Percentiles rank a stretch among this genome's conserved stretches.
phyloP scores from a whole-genome alignment of 2,329 filamentous ascomycete genomes.

The Eurotiales sp. region DNA sequence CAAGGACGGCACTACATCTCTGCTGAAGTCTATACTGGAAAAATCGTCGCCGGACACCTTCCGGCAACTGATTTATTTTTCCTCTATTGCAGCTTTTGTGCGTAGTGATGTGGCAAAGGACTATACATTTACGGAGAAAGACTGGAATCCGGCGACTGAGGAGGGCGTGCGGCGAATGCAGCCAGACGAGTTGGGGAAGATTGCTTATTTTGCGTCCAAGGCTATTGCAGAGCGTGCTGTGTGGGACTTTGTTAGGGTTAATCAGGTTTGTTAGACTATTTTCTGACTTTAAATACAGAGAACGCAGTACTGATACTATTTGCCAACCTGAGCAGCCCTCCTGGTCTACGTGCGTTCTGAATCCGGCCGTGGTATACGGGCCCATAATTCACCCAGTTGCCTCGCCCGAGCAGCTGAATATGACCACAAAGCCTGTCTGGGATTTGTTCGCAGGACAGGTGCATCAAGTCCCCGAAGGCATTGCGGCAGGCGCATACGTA shows the following conservation, averaged over 20 bases:
- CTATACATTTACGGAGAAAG: conserved; percentile 7
- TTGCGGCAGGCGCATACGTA: conserved; percentile 21
- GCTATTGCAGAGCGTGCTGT: conserved; percentile 19
- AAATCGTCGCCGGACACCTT: conserved; percentile 17
- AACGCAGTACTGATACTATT: no score
- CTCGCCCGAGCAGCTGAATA: conserved; percentile 19
- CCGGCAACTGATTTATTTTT: conserved; percentile 20
- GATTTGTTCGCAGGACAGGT: conserved; percentile 18
- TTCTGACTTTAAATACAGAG: not conserved
- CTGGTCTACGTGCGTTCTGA: conserved; percentile 18
- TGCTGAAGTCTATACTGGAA: conserved; percentile 17
- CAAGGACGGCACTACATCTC: conserved; percentile 19
- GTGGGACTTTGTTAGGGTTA: conserved; percentile 17
- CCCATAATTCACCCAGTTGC: conserved; percentile 20
- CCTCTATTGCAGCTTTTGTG: conserved; percentile 21
- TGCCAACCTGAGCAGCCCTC: conserved; percentile 2
- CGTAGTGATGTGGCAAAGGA: not conserved
- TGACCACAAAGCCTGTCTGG: conserved; percentile 22
- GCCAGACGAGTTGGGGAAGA: conserved; percentile 4
- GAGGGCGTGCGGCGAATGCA: not conserved
- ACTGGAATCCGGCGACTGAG: conserved; percentile 1
- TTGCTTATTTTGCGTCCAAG: conserved; percentile 23
- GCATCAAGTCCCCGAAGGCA: not conserved
- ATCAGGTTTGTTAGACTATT: not conserved
- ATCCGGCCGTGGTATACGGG: conserved; percentile 22